Evolutionary conservation across 225 moss, liverwort and hornwort genomes (phyloP), one percentile per base, ranked within the genome.

Genomic region (Antitrichia curtipendula): DNA sequence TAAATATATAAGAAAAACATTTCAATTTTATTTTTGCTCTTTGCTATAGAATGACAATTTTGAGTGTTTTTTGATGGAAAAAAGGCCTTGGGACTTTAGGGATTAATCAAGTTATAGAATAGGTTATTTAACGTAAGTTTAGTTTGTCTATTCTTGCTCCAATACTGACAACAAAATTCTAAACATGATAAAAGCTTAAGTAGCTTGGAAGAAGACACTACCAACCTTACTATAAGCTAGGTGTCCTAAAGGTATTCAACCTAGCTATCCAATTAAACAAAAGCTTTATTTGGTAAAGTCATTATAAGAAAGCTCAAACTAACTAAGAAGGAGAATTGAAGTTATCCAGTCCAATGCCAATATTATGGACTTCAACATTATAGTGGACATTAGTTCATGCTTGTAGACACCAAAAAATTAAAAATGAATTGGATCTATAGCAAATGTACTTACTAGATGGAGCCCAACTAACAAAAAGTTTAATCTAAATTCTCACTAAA

Each of bases 261-360:
- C 8, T 0, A 43, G 1, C 16, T 16, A 43, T 9, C 71, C n/a
- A n/a, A n/a, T n/a, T 0, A 71, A 2, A 5, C 5, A 16, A 27
- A 41, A 27, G 2, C 15, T 3, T 27, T 43, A 27, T 9, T 70
- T 5, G 5, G 2, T 41, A 15, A 41, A 43, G 43, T 16, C 71
- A 43, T 27, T 16, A 27, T 1, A 28, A 71, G 9, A 71, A 41
- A 16, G 4, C 2, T 71, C 9, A 27, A n/a, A n/a, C n/a, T n/a
- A 3, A 70, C 15, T 41, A 41, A 5, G 3, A 27, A 41, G 14
- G 24, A 13, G 1, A 25, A 65, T 5, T 36, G 36, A 10, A 1
- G 36, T 36, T 10, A 36, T n/a, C n/a, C n/a, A n/a, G n/a, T 3
- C 8, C 5, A 69, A 27, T 16, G 16, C 16, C 9, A 43, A 71